Evolutionary conservation across 495 filamentous ascomycete genomes (phyloP).

Genomic region (Cryomyces antarcticus): DNA sequence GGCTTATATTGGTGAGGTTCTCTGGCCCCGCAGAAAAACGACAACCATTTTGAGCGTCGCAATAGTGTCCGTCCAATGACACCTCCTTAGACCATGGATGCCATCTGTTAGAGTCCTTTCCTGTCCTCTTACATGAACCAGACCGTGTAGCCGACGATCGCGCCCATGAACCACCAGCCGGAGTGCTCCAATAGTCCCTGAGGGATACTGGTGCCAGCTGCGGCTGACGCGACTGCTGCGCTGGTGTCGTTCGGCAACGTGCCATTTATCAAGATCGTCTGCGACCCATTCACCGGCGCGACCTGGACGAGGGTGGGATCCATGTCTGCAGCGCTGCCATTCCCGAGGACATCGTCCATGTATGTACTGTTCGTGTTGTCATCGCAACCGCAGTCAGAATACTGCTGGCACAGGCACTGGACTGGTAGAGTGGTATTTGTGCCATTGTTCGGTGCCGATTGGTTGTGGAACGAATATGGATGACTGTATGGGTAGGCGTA

Average conservation of each 20-base stretch:
- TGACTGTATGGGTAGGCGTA: slow-evolving; percentile 50
- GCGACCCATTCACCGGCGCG: slow-evolving; percentile 49
- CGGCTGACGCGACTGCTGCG: not conserved
- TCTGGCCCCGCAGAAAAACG: too few relatives aligned
- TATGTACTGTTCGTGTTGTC: slow-evolving; percentile 41
- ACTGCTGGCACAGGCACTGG: slow-evolving; percentile 50
- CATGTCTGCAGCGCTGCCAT: slow-evolving; percentile 33
- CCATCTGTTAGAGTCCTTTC: not conserved
- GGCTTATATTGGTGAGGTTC: too few relatives aligned
- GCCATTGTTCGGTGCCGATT: slow-evolving; percentile 13
- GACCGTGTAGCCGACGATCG: not conserved
- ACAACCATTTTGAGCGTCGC: too few relatives aligned
- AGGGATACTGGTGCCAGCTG: not conserved
- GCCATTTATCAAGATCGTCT: slow-evolving; percentile 64
- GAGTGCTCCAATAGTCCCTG: slow-evolving; percentile 1
- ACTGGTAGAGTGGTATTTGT: slow-evolving; percentile 55
- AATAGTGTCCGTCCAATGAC: too few relatives aligned
- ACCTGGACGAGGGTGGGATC: slow-evolving; percentile 47
- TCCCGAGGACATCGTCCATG: slow-evolving; percentile 42
- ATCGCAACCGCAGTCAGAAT: slow-evolving; percentile 64
- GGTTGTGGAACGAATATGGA: slow-evolving; percentile 42
- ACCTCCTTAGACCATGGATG: too few relatives aligned
- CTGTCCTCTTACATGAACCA: not conserved
- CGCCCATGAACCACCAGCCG: slow-evolving; percentile 2
- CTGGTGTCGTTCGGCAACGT: slow-evolving; percentile 36